Evolutionary conservation across 495 filamentous ascomycete species (phyloP).

Genomic region (Xylaria telfairii): DNA sequence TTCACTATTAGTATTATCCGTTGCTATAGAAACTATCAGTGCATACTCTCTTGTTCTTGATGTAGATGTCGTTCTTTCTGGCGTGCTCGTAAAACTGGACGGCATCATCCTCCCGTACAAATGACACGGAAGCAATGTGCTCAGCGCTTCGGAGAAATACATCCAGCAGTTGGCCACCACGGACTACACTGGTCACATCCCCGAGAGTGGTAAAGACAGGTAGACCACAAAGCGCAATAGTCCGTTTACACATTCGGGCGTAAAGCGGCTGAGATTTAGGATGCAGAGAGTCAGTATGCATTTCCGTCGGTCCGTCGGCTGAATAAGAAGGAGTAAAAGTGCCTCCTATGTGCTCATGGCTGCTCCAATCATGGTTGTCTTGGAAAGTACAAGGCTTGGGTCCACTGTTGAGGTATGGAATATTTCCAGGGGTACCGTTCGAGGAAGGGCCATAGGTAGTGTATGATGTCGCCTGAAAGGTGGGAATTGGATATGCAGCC

Average conservation of each 20-base stretch:
- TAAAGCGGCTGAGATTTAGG: conserved; percentile 34
- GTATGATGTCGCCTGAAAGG: not conserved
- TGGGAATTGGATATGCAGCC: conserved; percentile 11
- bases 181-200: conserved; percentile 69
- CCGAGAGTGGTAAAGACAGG: conserved; percentile 67
- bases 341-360: conserved; percentile 30
- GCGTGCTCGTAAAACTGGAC: conserved; percentile 68
- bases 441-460: conserved; percentile 8
- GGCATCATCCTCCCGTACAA: conserved; percentile 68
- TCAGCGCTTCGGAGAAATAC: conserved; percentile 70
- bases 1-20: conserved; percentile 16
- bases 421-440: conserved; percentile 1
- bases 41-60: conserved; percentile 71
- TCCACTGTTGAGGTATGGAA: conserved; percentile 15
- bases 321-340: conserved; percentile 32
- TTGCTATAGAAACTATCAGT: not conserved
- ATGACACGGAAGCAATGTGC: conserved; percentile 70
- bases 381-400: conserved; percentile 18
- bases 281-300: not conserved
- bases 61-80: conserved; percentile 70
- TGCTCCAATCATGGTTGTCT: conserved; percentile 34
- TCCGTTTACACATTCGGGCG: conserved; percentile 61
- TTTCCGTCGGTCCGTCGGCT: conserved; percentile 18
- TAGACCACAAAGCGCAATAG: conserved; percentile 67
- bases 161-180: conserved; percentile 74